A percentile compares a stretch with the other conserved stretches of the same genome.
Evolutionary conservation across 495 filamentous ascomycete genomes (phyloP).

Genomic region (Trichoderma orchidacearum): DNA sequence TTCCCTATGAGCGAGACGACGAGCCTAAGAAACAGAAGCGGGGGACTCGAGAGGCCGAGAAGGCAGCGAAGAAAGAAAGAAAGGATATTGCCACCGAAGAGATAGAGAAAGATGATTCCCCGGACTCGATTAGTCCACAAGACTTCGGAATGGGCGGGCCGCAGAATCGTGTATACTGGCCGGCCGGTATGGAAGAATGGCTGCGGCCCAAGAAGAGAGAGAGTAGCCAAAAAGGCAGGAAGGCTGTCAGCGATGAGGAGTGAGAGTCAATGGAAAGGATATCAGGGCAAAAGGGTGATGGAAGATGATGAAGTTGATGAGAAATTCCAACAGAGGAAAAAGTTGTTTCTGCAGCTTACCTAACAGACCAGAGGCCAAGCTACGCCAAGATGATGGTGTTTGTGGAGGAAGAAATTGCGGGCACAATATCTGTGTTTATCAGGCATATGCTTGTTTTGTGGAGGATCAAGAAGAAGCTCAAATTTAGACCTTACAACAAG

Average conservation of each 20-base stretch:
- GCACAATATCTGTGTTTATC: no score
- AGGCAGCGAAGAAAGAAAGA: conserved; percentile 31
- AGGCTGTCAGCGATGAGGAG: conserved; percentile 2
- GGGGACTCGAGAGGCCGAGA: conserved; percentile 37
- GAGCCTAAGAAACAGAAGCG: conserved; percentile 23
- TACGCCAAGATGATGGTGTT: no score
- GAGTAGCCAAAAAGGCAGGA: conserved; percentile 39
- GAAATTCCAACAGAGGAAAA: background rate
- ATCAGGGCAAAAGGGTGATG: background rate
- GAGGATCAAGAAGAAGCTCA: no score
- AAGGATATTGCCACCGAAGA: conserved; percentile 18
- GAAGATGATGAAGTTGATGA: conserved; percentile 5
- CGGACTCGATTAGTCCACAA: conserved; percentile 40
- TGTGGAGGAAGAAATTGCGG: no score
- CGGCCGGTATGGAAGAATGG: conserved; percentile 80
- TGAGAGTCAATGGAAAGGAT: background rate
- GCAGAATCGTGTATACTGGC: conserved; percentile 86
- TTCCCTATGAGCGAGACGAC: conserved; percentile 63
- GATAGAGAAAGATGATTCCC: conserved; percentile 25
- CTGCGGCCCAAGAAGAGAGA: conserved; percentile 63
- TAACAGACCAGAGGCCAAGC: no score
- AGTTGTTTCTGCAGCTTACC: no score
- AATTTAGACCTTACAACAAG: no score
- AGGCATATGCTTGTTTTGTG: no score
- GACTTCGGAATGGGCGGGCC: conserved; percentile 83